These are phyloP conservation scores for Plasmopara viticola DNA, from an alignment of 352 stramenopile genomes.

Conservation along the genomic window DNA sequence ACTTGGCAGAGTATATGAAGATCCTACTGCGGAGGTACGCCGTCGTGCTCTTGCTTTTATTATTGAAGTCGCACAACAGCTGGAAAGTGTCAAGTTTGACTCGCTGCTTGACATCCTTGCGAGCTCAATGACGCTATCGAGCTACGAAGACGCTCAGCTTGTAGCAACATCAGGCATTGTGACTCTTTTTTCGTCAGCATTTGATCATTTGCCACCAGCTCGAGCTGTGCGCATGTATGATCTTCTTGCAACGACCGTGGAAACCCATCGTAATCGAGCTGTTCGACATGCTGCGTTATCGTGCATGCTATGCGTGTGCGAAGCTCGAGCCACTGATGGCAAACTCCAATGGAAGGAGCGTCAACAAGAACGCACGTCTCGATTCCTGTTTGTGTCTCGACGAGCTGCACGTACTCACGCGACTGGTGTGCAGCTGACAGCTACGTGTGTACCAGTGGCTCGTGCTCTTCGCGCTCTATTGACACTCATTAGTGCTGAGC, in stretches of 20 bases:
- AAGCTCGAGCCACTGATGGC: constrained; percentile 48
- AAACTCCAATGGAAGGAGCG: constrained; percentile 64
- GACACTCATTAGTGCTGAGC: constrained; percentile 71
- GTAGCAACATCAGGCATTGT: constrained; percentile 52
- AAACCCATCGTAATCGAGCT: constrained; percentile 55
- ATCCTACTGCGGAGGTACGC: too few species aligned
- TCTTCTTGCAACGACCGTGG: constrained; percentile 53
- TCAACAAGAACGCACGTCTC: constrained; percentile 54
- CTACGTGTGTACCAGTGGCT: constrained; percentile 51
- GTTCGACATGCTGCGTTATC: constrained; percentile 57
- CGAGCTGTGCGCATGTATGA: constrained; percentile 78
- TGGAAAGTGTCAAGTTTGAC: constrained; percentile 51
- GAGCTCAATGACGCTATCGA: constrained; percentile 51
- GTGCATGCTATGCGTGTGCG: constrained; percentile 67
- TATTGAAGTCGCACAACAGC: too few species aligned
- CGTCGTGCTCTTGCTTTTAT: too few species aligned
- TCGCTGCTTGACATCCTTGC: constrained; percentile 71
- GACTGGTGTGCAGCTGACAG: constrained; percentile 22
- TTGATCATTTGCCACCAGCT: constrained; percentile 66
- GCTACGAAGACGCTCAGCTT: constrained; percentile 39
- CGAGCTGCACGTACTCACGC: constrained; percentile 30
- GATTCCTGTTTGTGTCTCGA: constrained; percentile 62
- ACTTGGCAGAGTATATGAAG: too few species aligned
- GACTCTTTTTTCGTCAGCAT: constrained; percentile 71
- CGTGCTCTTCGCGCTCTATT: constrained; percentile 57